Conservation (phyloP, 2,329 filamentous ascomycete species). For the Diaporthe sp. region DNA sequence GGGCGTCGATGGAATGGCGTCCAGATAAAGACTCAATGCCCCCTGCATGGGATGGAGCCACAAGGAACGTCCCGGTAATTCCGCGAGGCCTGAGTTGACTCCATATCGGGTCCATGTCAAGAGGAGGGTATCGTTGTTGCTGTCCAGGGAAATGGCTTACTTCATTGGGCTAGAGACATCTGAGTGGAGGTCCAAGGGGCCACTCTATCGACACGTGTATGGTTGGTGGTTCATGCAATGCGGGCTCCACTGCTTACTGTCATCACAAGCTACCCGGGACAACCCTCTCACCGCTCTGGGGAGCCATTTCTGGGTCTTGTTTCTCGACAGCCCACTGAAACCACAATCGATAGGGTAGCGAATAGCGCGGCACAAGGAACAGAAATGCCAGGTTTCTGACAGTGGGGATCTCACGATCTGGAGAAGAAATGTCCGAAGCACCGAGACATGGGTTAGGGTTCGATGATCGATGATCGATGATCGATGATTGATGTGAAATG, state of each 20-base stretch:
- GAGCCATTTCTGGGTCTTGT: neutral
- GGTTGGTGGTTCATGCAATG: constrained; percentile 23
- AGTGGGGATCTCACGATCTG: constrained; percentile 9
- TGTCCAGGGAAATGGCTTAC: neutral
- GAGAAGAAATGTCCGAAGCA: neutral
- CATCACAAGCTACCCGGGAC: neutral
- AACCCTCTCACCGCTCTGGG: constrained; percentile 19
- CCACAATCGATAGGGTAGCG: constrained; percentile 1
- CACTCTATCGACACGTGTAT: constrained; percentile 30
- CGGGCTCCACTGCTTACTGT: constrained; percentile 17
- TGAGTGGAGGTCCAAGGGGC: constrained; percentile 5
- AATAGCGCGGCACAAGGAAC: constrained; percentile 8
- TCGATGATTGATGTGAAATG: neutral
- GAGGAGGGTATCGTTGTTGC: neutral
- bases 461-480: neutral
- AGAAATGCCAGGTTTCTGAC: neutral
- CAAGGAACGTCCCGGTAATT: constrained; percentile 18
- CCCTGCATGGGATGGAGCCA: constrained; percentile 26
- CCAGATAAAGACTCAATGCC: constrained; percentile 16
- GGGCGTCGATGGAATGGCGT: neutral
- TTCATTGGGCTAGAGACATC: constrained; percentile 23
- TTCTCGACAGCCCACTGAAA: neutral
- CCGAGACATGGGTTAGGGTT: constrained; percentile 6
- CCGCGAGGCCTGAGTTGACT: constrained; percentile 6
- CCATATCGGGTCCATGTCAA: neutral